Evolutionary conservation across 192 early-diverging fungal genomes (phyloP).

Genomic region (Backusella liffmaniae): DNA sequence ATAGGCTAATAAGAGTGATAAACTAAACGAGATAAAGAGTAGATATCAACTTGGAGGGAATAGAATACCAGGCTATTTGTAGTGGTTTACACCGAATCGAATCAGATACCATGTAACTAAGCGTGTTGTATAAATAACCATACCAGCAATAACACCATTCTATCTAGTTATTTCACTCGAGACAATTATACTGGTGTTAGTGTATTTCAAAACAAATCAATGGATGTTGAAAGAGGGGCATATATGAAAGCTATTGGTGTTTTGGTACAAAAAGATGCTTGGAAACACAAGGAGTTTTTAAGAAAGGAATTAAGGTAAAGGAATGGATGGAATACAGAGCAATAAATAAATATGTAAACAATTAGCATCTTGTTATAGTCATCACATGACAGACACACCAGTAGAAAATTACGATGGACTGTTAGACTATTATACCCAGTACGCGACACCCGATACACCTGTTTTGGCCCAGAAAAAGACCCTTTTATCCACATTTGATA

Average conservation of each 20-base stretch:
- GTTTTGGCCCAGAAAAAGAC: neutral
- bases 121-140: neutral
- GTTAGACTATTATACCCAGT: constrained; percentile 1
- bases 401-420: neutral
- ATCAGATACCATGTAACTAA: constrained; percentile 51
- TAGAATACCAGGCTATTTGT: constrained; percentile 54
- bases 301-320: constrained; percentile 38
- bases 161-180: constrained; percentile 47
- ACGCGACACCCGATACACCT: neutral
- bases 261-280: constrained; percentile 47
- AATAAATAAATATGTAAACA: neutral
- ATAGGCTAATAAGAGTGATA: neutral
- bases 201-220: constrained; percentile 43
- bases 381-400: constrained; percentile 1
- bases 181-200: constrained; percentile 41
- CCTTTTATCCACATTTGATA: neutral
- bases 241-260: constrained; percentile 51
- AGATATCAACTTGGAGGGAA: constrained; percentile 47
- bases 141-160: neutral
- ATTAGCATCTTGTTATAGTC: neutral
- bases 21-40: constrained; percentile 4
- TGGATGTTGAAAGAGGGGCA: constrained; percentile 47
- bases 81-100: constrained; percentile 53
- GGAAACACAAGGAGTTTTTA: constrained; percentile 47
- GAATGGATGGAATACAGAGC: neutral